Percentiles rank a stretch among this genome's conserved stretches.
Conservation (phyloP, 768 basidiomycete genomes). For the Tephrocybe sp. region DNA sequence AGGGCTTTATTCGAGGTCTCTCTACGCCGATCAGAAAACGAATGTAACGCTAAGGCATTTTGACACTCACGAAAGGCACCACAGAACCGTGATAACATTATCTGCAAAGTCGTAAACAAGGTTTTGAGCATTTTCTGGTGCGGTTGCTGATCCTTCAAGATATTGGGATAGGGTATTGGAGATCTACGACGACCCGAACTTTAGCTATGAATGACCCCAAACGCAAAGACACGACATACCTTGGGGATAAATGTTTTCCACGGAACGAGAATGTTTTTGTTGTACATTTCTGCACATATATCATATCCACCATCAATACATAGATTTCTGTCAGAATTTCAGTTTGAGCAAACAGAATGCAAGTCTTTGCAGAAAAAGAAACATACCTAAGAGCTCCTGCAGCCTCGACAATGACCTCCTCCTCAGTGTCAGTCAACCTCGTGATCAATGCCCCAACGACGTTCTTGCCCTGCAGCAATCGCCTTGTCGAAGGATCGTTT, state of each 20-base stretch:
- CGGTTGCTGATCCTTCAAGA: constrained; percentile 54
- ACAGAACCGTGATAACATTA: constrained; percentile 87
- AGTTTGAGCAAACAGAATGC: background rate
- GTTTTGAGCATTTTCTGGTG: constrained; percentile 68
- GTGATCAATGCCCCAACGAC: constrained; percentile 84
- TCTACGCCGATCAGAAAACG: constrained; percentile 38
- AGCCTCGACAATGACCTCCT: constrained; percentile 90
- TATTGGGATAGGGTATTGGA: constrained; percentile 69
- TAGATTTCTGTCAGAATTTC: constrained; percentile 61
- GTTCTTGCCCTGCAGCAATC: constrained; percentile 88
- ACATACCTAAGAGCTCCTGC: constrained; percentile 81
- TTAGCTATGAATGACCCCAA: background rate
- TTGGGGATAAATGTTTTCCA: constrained; percentile 76
- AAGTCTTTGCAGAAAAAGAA: background rate
- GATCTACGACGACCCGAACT: constrained; percentile 45
- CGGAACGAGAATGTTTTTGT: constrained; percentile 86
- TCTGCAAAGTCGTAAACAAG: constrained; percentile 87
- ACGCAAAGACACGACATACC: constrained; percentile 34
- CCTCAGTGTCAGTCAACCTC: constrained; percentile 84
- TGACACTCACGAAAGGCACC: constrained; percentile 87
- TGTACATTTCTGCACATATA: constrained; percentile 95
- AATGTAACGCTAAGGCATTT: background rate
- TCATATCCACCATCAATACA: constrained; percentile 96
- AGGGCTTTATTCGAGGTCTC: constrained; percentile 94
- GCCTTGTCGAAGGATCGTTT: constrained; percentile 89